These are phyloP conservation scores for Borovskyia barvae DNA, from an alignment of 208 protist species.

Conservation along the genomic window DNA sequence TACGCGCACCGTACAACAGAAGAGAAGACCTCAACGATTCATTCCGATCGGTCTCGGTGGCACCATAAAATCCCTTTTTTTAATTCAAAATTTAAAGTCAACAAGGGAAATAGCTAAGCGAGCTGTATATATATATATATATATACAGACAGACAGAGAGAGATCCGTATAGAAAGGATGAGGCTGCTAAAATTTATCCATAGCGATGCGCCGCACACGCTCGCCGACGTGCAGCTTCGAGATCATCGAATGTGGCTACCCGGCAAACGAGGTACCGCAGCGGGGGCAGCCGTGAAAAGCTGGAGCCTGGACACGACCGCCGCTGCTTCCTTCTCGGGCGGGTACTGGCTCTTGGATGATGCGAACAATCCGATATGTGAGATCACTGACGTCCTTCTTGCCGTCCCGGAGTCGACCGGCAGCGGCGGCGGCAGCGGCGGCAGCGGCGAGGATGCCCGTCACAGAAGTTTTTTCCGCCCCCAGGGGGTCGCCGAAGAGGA, in stretches of 20 bases:
- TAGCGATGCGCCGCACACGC: slow-evolving; percentile 67
- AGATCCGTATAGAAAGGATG: slow-evolving; percentile 25
- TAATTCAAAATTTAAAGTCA: no score
- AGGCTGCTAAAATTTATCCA: slow-evolving; percentile 80
- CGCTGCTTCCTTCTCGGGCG: slow-evolving; percentile 16
- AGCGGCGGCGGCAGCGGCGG: background rate
- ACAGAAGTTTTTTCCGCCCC: slow-evolving; percentile 21
- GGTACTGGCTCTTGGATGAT: slow-evolving; percentile 79
- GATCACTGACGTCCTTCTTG: slow-evolving; percentile 49
- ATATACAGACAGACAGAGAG: background rate
- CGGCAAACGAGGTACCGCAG: slow-evolving; percentile 8
- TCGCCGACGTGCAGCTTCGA: slow-evolving; percentile 38
- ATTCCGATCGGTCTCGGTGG: no score
- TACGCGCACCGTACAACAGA: no score
- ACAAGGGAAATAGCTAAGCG: no score
- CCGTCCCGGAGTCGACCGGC: slow-evolving; percentile 18
- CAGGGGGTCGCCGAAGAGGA: slow-evolving; percentile 42
- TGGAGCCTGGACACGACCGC: slow-evolving; percentile 28
- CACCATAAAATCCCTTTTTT: no score
- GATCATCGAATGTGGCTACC: slow-evolving; percentile 31
- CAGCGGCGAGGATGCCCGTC: slow-evolving; percentile 5
- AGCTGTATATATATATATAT: no score
- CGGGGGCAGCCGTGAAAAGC: slow-evolving; percentile 18
- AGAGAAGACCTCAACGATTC: no score
- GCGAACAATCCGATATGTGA: slow-evolving; percentile 57